Evolutionary conservation across 2,329 filamentous ascomycete genomes (phyloP), one percentile per base, ranked within the genome.

Genomic region (Fusarium nurragi): DNA sequence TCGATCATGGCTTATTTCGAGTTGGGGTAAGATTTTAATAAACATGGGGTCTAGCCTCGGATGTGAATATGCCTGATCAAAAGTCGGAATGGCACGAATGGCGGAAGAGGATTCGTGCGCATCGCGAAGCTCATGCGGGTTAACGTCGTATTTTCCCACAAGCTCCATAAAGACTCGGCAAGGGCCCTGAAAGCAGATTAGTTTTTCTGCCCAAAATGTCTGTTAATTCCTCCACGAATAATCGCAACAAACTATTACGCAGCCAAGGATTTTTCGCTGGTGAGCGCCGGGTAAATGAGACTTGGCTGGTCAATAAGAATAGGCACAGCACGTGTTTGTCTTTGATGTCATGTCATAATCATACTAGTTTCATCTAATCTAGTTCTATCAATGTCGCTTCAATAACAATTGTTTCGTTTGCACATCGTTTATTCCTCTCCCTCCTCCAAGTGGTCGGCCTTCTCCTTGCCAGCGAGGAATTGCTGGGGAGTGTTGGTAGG

Each of bases 401-500:
- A 41, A 32, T 39, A 43, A 59, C 38, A 52, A 45, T 53, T 37
- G 34, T 34, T 71, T 69, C n/a, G 49, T 39, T 28, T 34, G 43
- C 6, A 46, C 60, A 6, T 54, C 62, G 14, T 28, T 32, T 39
- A 59, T 11, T 60, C 57, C 0, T 64, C 40, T 2, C 57, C 19
- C 3, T 51, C 23, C 18, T 67, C 64, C 7, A 67, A 2, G 19
- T 67, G 64, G 19, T 48, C 40, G 1, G 37, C 56, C 43, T 67
- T 67, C 4, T 57, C 51, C 60, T 67, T 67, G 38, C 43, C 14
- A 36, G 46, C 22, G 0, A 65, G 21, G 40, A 39, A 67, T 19
- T 67, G 39, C 12, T 67, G 64, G 1, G 64, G 64, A 45, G 61
- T 67, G 4, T 50, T 37, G 22, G 48, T 53, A 19, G 64, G 64